These are phyloP conservation scores for Botrytis paeoniae DNA, from an alignment of 2,329 filamentous ascomycete species.

Conservation along the genomic window DNA sequence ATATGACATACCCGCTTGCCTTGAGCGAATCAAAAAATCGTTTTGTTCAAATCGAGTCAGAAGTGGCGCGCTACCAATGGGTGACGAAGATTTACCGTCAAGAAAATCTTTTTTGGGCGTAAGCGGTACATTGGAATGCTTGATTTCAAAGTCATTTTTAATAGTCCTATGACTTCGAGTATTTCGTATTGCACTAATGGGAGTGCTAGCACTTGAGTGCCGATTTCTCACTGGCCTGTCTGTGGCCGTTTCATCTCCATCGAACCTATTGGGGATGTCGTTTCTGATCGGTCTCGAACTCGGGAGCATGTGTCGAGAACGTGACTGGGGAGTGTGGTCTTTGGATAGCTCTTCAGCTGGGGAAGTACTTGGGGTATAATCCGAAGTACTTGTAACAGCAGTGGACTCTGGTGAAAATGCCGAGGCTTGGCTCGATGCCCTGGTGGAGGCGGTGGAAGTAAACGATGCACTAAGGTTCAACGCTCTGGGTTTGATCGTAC, in stretches of 20 bases:
- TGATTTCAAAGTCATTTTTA: neutral
- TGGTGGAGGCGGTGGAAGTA: constrained; percentile 24
- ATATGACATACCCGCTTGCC: constrained; percentile 59
- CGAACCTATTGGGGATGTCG: neutral
- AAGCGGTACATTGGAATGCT: neutral
- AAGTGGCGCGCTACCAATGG: neutral
- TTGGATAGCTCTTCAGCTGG: constrained; percentile 15
- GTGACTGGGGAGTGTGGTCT: constrained; percentile 16
- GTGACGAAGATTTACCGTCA: neutral
- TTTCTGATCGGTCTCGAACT: constrained; percentile 19
- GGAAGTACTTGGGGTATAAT: constrained; percentile 22
- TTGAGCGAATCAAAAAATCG: constrained; percentile 52
- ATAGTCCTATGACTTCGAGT: neutral
- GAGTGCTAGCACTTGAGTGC: constrained; percentile 15
- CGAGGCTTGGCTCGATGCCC: constrained; percentile 28
- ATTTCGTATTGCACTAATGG: neutral
- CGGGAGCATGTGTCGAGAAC: constrained; percentile 29
- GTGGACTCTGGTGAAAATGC: constrained; percentile 23
- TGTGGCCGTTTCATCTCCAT: neutral
- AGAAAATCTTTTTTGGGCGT: neutral
- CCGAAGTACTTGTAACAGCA: constrained; percentile 16
- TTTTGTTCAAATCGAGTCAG: constrained; percentile 40
- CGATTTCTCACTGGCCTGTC: constrained; percentile 3
- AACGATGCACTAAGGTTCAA: constrained; percentile 27
- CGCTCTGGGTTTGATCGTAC: constrained; percentile 32